Percentiles rank a stretch among this genome's conserved stretches.
Conservation (phyloP, 2,329 filamentous ascomycete species). For the Trichoderma koningii region DNA sequence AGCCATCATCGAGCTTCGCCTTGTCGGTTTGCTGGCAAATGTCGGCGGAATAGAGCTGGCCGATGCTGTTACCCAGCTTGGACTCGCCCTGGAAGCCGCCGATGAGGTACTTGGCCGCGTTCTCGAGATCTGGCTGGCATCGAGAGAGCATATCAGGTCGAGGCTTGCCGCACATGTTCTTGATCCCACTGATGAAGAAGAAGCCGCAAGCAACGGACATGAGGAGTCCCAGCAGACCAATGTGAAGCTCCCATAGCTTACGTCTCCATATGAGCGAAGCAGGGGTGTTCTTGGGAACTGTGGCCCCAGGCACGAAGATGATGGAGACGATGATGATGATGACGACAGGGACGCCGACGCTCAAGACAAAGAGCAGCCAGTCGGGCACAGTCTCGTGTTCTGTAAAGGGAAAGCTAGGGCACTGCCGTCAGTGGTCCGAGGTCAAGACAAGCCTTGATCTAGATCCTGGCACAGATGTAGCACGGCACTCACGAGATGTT, state of each 20-base stretch:
- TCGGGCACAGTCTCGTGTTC: constrained; percentile 71
- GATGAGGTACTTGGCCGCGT: constrained; percentile 62
- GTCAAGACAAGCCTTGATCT: not conserved
- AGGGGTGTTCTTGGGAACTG: constrained; percentile 64
- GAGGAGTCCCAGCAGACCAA: constrained; percentile 78
- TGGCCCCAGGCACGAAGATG: constrained; percentile 70
- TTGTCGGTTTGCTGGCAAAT: constrained; percentile 73
- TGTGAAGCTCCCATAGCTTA: constrained; percentile 90
- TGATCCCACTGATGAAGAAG: constrained; percentile 83
- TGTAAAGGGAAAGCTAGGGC: constrained; percentile 65
- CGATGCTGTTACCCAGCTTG: constrained; percentile 45
- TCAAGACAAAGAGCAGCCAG: constrained; percentile 64
- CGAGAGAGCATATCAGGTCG: constrained; percentile 81
- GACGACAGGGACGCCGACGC: constrained; percentile 63
- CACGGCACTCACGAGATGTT: constrained; percentile 64
- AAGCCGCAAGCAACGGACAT: constrained; percentile 72
- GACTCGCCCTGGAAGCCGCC: constrained; percentile 59
- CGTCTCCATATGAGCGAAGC: constrained; percentile 70
- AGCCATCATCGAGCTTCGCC: constrained; percentile 71
- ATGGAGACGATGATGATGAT: constrained; percentile 71
- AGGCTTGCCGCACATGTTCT: constrained; percentile 70
- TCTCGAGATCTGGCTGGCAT: constrained; percentile 72
- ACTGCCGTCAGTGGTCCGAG: constrained; percentile 24
- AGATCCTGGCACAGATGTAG: not conserved
- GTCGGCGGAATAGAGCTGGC: constrained; percentile 69